Evolutionary conservation across 495 filamentous ascomycete genomes (phyloP).

Genomic region (Hypoxylon rickii): DNA sequence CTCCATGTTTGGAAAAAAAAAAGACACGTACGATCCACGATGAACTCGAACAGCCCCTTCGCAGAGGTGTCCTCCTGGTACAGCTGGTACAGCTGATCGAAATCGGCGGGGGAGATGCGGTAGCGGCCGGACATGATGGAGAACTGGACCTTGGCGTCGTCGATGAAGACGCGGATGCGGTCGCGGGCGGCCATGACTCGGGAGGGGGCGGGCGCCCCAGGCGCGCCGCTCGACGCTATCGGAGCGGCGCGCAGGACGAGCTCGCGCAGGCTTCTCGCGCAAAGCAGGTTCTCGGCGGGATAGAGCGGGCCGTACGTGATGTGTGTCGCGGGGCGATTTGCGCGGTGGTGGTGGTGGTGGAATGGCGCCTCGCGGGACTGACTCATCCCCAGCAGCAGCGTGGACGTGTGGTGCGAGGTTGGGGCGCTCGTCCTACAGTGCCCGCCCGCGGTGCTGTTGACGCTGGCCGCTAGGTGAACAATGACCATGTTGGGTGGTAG

Average conservation of each 20-base stretch:
- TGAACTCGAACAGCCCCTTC: conserved; percentile 30
- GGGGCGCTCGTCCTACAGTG: neutral
- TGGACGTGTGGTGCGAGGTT: neutral
- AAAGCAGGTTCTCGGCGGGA: too few relatives aligned
- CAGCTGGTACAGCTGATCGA: conserved; percentile 29
- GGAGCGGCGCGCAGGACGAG: too few relatives aligned
- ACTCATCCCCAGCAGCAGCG: neutral
- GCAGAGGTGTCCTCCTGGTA: conserved; percentile 24
- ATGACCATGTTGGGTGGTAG: neutral
- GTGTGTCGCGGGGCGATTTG: conserved; percentile 1
- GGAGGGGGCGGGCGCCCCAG: too few relatives aligned
- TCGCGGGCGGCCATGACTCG: conserved; percentile 8
- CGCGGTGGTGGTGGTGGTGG: neutral
- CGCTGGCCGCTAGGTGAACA: neutral
- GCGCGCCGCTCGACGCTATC: too few relatives aligned
- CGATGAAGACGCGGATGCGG: conserved; percentile 11
- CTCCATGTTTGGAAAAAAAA: neutral
- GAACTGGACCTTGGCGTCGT: conserved; percentile 10
- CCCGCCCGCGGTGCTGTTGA: neutral
- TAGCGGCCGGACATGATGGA: conserved; percentile 21
- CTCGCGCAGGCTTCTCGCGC: too few relatives aligned
- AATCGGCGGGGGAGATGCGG: conserved; percentile 19
- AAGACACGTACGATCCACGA: conserved; percentile 24
- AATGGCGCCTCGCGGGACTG: neutral
- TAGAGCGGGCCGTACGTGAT: neutral